A percentile compares a stretch with the other conserved stretches of the same genome.
Evolutionary conservation across 176 grass and related monocot species (phyloP).

Genomic region (Carex pumila): DNA sequence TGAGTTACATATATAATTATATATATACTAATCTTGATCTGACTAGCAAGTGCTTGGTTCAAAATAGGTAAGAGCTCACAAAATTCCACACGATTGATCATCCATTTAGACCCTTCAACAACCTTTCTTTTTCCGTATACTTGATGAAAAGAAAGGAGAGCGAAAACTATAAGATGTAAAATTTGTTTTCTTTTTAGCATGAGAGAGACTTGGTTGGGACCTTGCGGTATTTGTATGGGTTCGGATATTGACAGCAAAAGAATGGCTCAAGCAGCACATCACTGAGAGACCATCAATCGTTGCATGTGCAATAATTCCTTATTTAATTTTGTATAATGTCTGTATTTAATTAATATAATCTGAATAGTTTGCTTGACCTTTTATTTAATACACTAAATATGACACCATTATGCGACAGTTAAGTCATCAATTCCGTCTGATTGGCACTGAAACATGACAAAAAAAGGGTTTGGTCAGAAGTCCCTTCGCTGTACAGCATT

Average conservation of each 20-base stretch:
- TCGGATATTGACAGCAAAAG: too few species aligned
- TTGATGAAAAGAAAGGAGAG: not conserved
- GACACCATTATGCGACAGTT: not conserved
- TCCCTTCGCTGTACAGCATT: not conserved
- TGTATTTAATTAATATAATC: not conserved
- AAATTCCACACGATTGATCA: not conserved
- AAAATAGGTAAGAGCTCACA: not conserved
- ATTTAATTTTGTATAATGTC: not conserved
- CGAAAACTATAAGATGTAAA: too few species aligned
- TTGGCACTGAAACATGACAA: not conserved
- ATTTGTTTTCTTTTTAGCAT: not conserved
- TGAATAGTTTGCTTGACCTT: not conserved
- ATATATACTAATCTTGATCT: not conserved
- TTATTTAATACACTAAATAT: not conserved
- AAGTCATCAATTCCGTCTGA: not conserved
- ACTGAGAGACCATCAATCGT: not conserved
- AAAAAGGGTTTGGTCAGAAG: not conserved
- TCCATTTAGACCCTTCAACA: not conserved
- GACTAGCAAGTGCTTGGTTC: not conserved
- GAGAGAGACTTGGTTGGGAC: not conserved
- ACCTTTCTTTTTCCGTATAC: not conserved
- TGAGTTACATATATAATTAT: too few species aligned
- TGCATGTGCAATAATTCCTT: not conserved
- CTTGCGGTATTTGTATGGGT: too few species aligned
- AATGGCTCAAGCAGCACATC: too few species aligned